Evolutionary conservation across 345 rosid species (phyloP), one percentile per base, ranked within the genome.

Genomic region (Abelmoschus esculentus): DNA sequence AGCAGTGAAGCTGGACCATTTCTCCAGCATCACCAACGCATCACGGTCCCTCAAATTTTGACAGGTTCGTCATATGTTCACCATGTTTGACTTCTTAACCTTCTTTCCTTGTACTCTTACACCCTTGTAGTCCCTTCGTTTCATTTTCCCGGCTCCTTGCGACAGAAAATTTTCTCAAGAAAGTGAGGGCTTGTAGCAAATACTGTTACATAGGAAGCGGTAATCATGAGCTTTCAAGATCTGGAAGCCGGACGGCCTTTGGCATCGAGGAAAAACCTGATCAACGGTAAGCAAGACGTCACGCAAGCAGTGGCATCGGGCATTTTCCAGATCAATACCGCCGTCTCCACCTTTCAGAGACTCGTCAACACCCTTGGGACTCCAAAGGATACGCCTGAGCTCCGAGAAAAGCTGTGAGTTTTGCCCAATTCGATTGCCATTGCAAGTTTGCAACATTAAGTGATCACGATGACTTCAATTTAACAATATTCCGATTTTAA

Each of bases 251-350:
- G 95, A 38, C 76, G 96, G 71, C 73, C 86, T 10, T 72, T 68
- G 53, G 76, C 84, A 65, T 75, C 86, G 12, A 71, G 88, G 77
- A 80, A 88, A 62, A 86, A 75, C 65, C 65, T 74, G 64, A 71
- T 73, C 78, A 85, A 86, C 65, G 88, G 87, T 57, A 81, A 83
- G 73, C 89, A 89, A 72, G 96, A 88, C 67, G 73, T 93, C 50
- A 87, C 96, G 36, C 97, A 95, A 79, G 96, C 92, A 61, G 92
- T 95, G 6, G 96, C 92, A 3, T 89, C 99, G 7, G 99, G 97
- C 40, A 86, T 95, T n/a, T 95, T 95, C 86, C 97, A 88, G 86
- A 95, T 95, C 90, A 95, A 89, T 72, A 95, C 99, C 59, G 85
- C 93, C 80, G 97, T 95, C 46, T 84, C 91, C 18, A 86, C 99